Evolutionary conservation across 495 filamentous ascomycete genomes (phyloP).

Genomic region (Evansstolkia leycettana): DNA sequence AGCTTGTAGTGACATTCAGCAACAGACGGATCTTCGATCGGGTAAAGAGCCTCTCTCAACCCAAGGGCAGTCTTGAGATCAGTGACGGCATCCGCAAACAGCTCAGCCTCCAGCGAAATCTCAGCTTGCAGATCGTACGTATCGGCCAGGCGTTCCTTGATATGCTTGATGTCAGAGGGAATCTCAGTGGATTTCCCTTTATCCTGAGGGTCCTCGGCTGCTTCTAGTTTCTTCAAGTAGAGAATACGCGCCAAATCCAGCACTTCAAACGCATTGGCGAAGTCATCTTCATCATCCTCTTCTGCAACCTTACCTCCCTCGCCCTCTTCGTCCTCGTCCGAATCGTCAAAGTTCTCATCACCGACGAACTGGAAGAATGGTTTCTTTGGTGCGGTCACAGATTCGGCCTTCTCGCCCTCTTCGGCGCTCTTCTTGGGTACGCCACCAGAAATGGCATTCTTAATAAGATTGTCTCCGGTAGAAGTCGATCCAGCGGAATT

Average conservation of each 20-base stretch:
- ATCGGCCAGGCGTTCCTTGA: conserved; percentile 78
- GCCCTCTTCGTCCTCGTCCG: conserved; percentile 51
- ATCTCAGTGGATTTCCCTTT: conserved; percentile 41
- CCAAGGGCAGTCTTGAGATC: conserved; percentile 66
- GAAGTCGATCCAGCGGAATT: conserved; percentile 8
- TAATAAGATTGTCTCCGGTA: conserved; percentile 11
- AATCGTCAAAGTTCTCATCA: conserved; percentile 80
- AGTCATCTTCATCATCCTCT: conserved; percentile 90
- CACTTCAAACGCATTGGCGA: conserved; percentile 79
- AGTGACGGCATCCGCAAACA: conserved; percentile 66
- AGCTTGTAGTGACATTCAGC: conserved; percentile 95
- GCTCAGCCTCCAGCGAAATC: conserved; percentile 89
- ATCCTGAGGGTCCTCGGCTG: conserved; percentile 33
- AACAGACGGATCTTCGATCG: conserved; percentile 65
- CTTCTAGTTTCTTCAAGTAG: conserved; percentile 45
- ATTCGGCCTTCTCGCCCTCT: conserved; percentile 23
- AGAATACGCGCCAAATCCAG: conserved; percentile 84
- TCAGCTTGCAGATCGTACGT: conserved; percentile 86
- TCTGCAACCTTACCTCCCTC: conserved; percentile 43
- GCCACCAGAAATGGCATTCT: conserved; percentile 16
- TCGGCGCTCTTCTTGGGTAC: conserved; percentile 21
- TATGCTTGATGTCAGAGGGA: conserved; percentile 39
- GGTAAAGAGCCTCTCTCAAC: conserved; percentile 64
- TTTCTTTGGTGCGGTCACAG: conserved; percentile 38
- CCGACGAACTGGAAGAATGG: conserved; percentile 85